Conservation (phyloP, 257 asterid species). For the Fraxinus quadrangulata region DNA sequence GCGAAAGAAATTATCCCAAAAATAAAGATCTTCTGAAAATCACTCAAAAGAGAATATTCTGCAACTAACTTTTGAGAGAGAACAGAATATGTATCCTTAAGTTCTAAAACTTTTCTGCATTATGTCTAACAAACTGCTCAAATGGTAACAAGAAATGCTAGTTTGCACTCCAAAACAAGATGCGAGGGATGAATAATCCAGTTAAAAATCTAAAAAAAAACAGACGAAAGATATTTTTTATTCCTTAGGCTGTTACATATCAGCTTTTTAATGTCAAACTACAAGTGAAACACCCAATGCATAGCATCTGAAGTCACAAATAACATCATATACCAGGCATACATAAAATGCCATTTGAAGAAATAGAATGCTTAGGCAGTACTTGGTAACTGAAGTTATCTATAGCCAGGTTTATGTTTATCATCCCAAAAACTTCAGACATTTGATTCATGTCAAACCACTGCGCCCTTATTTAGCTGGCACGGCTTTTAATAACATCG, state of each 20-base stretch:
- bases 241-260: constrained; percentile 27
- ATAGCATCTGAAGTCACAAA: constrained; percentile 30
- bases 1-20: not conserved
- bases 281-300: constrained; percentile 28
- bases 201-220: not conserved
- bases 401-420: constrained; percentile 38
- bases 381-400: constrained; percentile 42
- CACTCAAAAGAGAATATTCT: not conserved
- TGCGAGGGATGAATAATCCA: constrained; percentile 10
- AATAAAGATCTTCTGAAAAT: too few species aligned
- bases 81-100: not conserved
- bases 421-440: constrained; percentile 40
- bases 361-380: constrained; percentile 33
- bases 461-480: constrained; percentile 38
- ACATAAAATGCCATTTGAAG: constrained; percentile 24
- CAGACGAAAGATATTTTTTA: constrained; percentile 5
- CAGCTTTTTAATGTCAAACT: constrained; percentile 34
- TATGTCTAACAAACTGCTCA: constrained; percentile 1
- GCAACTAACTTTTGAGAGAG: not conserved
- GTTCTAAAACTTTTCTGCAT: not conserved
- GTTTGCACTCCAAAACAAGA: constrained; percentile 27
- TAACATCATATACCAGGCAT: constrained; percentile 35
- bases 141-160: constrained; percentile 13
- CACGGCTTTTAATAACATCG: constrained; percentile 65
- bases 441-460: constrained; percentile 28